phyloP scores from a whole-genome alignment of 306 rosid species.

The Dalbergia cochinchinensis region DNA sequence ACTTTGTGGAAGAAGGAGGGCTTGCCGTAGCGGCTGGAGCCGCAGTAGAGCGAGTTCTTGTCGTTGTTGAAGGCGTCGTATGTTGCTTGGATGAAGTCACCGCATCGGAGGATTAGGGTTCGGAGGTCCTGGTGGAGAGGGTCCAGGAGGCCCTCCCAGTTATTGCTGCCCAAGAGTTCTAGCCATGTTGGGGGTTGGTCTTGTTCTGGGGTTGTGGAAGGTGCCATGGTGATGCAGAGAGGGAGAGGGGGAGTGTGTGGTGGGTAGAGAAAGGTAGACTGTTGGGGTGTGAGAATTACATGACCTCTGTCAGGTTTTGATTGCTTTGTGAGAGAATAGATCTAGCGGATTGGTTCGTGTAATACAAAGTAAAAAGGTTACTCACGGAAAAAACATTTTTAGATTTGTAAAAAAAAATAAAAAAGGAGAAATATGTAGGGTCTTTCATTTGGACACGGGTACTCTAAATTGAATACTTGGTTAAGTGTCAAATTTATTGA shows the following conservation, averaged over 20 bases:
- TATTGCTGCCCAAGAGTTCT: slow-evolving; percentile 56
- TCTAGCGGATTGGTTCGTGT: too few relatives aligned
- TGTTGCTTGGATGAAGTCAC: slow-evolving; percentile 77
- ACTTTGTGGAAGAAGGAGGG: slow-evolving; percentile 65
- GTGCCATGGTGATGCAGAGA: not conserved
- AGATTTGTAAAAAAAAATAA: too few relatives aligned
- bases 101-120: slow-evolving; percentile 66
- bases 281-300: not conserved
- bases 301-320: not conserved
- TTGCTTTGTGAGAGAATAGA: not conserved
- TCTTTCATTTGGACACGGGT: too few relatives aligned
- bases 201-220: not conserved
- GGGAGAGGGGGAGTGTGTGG: not conserved
- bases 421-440: too few relatives aligned
- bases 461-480: too few relatives aligned
- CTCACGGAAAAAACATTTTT: too few relatives aligned
- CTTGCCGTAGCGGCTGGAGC: slow-evolving; percentile 73
- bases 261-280: not conserved
- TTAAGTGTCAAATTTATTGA: too few relatives aligned
- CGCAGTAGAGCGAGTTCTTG: slow-evolving; percentile 67
- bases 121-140: slow-evolving; percentile 67
- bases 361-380: too few relatives aligned
- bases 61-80: slow-evolving; percentile 81
- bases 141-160: slow-evolving; percentile 65
- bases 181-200: slow-evolving; percentile 51